Evolutionary conservation across 352 stramenopile species (phyloP), one percentile per base, ranked within the genome.

Genomic region (Globisporangium alternatum): DNA sequence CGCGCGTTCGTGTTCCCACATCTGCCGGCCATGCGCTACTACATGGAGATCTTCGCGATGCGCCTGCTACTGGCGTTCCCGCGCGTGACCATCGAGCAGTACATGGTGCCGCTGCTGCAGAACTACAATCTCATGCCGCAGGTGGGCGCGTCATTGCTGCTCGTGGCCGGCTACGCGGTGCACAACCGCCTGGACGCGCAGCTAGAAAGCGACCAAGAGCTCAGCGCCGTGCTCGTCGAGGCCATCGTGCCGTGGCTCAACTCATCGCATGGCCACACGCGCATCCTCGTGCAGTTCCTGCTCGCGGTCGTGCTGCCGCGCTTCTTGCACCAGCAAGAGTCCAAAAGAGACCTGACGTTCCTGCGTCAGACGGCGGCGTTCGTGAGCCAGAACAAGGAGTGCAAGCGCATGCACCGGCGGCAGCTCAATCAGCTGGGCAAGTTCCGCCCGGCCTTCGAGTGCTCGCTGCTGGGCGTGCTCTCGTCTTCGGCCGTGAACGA

Each of bases 21-120:
- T 43, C 56, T 95, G 15, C 76, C 80, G 3, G 74, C 72, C 28
- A 80, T 93, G 41, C 81, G 86, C 0, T 91, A 88, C 64, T 95
- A 91, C 73, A 89, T 93, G 71, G 86, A 95, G 61, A 66, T 93
- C 15, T 83, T 93, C n/a, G 72, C 68, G 17, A 95, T 95, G 81
- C 83, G 79, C 6, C 67, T 93, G 22, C 61, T 75, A 5, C 66
- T 77, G 49, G 77, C 74, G 8, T 91, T 89, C 49, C 83, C 86
- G 0, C 28, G 39, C 1, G 58, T 72, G 2, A 78, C 84, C 9
- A 75, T 87, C 45, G 60, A 68, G 3, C 47, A 45, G 7, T 60
- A 83, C 56, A 33, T 91, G 44, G 63, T 91, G 35, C 79, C 82
- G 19, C 78, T 93, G 67, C 80, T 95, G 17, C 52, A 60, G 7